A percentile compares a stretch with the other conserved stretches of the same genome.
These are phyloP conservation scores for Bolboschoenoplectus hybrid DNA, from an alignment of 202 grass and related monocot species.

Conservation along the genomic window DNA sequence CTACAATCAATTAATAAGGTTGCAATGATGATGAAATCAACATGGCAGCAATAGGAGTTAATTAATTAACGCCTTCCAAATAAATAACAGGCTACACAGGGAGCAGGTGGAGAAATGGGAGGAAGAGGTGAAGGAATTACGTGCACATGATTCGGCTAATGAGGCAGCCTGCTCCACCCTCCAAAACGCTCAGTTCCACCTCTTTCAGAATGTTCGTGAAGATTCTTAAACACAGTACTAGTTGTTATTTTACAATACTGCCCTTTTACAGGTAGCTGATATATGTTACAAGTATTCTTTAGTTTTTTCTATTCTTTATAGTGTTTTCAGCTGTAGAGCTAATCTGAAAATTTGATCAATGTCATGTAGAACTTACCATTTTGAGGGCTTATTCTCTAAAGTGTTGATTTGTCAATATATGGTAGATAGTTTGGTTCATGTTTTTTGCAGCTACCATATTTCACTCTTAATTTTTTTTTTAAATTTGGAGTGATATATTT, in stretches of 20 bases:
- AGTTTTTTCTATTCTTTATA: neutral
- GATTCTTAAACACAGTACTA: constrained; percentile 1
- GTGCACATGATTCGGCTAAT: constrained; percentile 65
- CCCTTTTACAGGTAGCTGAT: neutral
- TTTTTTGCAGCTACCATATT: neutral
- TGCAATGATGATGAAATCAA: neutral
- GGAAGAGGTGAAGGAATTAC: constrained; percentile 78
- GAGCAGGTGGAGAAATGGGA: constrained; percentile 82
- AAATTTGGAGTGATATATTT: neutral
- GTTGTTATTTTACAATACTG: neutral
- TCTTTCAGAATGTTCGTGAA: constrained; percentile 60
- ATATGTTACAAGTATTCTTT: constrained; percentile 17
- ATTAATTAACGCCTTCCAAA: neutral
- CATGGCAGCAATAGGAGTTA: neutral
- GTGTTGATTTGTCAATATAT: neutral
- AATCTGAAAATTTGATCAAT: neutral
- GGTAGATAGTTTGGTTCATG: neutral
- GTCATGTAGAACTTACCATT: neutral
- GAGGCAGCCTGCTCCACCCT: constrained; percentile 59
- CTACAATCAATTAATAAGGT: neutral
- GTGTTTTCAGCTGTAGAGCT: constrained; percentile 6
- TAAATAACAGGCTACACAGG: constrained; percentile 65
- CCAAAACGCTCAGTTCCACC: constrained; percentile 76
- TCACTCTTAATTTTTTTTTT: neutral
- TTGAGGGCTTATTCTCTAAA: neutral